A percentile compares a stretch with the other conserved stretches of the same genome.
These are phyloP conservation scores for Nidularia sp. DNA, from an alignment of 768 basidiomycete species.

Conservation along the genomic window DNA sequence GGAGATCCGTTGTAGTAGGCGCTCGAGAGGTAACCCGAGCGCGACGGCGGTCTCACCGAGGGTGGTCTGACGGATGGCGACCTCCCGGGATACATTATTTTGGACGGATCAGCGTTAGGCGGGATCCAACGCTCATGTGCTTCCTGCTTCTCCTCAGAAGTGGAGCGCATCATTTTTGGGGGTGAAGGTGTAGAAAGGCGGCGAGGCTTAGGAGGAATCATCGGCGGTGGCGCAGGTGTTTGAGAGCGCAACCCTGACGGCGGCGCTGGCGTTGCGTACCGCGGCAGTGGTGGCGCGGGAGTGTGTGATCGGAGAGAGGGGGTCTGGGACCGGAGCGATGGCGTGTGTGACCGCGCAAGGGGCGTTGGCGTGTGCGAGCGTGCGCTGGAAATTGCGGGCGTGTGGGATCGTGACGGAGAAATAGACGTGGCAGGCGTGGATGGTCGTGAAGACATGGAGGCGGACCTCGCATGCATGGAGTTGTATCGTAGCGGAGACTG, in stretches of 20 bases:
- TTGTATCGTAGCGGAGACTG: slow-evolving; percentile 44
- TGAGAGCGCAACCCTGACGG: slow-evolving; percentile 15
- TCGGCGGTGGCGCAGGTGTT: slow-evolving; percentile 18
- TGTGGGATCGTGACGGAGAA: slow-evolving; percentile 29
- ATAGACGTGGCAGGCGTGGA: slow-evolving; percentile 30
- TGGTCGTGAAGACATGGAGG: slow-evolving; percentile 49
- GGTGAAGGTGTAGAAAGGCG: slow-evolving; percentile 49
- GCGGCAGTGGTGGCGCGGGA: slow-evolving; percentile 22
- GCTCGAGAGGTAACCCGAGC: slow-evolving; percentile 4
- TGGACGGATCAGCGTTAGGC: slow-evolving; percentile 19
- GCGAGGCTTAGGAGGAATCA: slow-evolving; percentile 40
- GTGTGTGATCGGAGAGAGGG: slow-evolving; percentile 22
- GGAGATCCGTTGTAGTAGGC: background rate
- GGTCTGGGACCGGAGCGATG: slow-evolving; percentile 23
- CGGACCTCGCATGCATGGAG: slow-evolving; percentile 52
- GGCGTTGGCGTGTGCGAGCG: slow-evolving; percentile 20
- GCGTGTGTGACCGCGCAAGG: slow-evolving; percentile 25
- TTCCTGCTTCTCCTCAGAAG: slow-evolving; percentile 63
- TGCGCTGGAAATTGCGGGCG: slow-evolving; percentile 30
- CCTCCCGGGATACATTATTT: slow-evolving; percentile 10
- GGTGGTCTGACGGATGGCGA: too few species aligned
- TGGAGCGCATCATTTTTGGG: slow-evolving; percentile 54
- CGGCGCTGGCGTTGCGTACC: slow-evolving; percentile 17
- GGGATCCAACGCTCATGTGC: slow-evolving; percentile 68
- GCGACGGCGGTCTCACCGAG: slow-evolving; percentile 15